Evolutionary conservation across 768 basidiomycete genomes (phyloP), one percentile per base, ranked within the genome.

Genomic region (Lactifluus subvellereus): DNA sequence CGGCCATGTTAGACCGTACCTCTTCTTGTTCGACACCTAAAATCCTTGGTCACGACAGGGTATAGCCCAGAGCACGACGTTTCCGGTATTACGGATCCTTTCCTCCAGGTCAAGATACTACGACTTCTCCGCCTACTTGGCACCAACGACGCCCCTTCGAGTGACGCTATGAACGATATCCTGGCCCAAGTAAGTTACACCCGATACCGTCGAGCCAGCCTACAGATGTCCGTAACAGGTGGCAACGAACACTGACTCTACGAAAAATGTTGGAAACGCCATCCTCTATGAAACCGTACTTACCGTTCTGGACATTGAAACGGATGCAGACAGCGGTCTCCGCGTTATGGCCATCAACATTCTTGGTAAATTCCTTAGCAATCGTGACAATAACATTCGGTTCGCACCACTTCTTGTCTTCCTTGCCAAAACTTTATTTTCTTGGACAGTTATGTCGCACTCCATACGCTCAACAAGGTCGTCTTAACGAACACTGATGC

Each of bases 291-390:
- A 99, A 77, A 96, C 96, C 0, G 96, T 98, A 6, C 80, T 98
- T 66, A 94, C 95, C 1, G 88, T 99, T 18, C 80, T 99, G 52
- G 96, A 99, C 68, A 98, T 98, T 65, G 67, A 62, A 60, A 57
- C 63, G 33, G 94, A 99, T 70, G 95, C 97, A 11, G 97, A 99
- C 72, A 89, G 85, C 47, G 94, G 94, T 20, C 77, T 99, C 22
- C 87, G 97, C 2, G 95, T 98, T 50, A 98, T 99, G 97, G 97
- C 97, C 0, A 99, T 99, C 74, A 99, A 99, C 73, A 98, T 98
- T 61, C 82, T 99, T 38, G 97, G 97, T 59, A 98, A 98, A 76
- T 98, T 98, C 78, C 78, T 99, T 72, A 88, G 91, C 72, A 99
- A 99, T 75, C 82, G 92, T 38, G 97, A 99, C 72, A 99, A 99